These are phyloP conservation scores for Alloteropsis angusta DNA, from an alignment of 202 grass and related monocot species.

Conservation along the genomic window DNA sequence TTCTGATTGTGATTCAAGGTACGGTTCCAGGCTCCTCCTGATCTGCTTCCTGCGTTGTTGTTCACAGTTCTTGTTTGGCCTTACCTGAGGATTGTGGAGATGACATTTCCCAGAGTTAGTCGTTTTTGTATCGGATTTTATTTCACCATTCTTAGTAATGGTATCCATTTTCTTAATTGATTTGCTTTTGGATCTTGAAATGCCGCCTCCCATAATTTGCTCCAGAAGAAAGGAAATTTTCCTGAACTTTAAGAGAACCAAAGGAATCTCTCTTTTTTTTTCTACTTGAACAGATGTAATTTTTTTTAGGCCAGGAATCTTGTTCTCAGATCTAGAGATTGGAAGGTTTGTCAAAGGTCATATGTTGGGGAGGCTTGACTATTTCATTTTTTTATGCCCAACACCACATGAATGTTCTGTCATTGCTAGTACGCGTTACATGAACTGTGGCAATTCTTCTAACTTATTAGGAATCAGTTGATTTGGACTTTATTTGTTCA, in stretches of 20 bases:
- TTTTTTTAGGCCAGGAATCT: not conserved
- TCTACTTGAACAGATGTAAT: not conserved
- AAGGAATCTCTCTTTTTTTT: not conserved
- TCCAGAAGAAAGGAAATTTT: conserved; percentile 4
- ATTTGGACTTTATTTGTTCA: not conserved
- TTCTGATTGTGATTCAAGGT: not conserved
- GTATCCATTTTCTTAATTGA: not conserved
- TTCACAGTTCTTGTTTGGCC: not conserved
- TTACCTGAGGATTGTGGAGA: not conserved
- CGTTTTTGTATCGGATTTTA: not conserved
- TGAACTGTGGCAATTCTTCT: not conserved
- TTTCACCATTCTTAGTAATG: not conserved
- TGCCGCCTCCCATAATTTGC: not conserved
- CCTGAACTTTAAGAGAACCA: not conserved
- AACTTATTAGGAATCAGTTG: not conserved
- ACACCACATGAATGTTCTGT: not conserved
- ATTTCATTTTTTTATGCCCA: not conserved
- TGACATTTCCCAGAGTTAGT: not conserved
- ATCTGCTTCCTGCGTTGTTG: not conserved
- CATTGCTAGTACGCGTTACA: not conserved
- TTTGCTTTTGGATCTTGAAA: not conserved
- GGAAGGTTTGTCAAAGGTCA: conserved; percentile 4
- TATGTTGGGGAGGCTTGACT: not conserved
- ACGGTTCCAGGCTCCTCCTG: not conserved
- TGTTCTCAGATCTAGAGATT: not conserved